Evolutionary conservation across 768 basidiomycete species (phyloP), one percentile per base, ranked within the genome.

Genomic region (Podaxis sp.): DNA sequence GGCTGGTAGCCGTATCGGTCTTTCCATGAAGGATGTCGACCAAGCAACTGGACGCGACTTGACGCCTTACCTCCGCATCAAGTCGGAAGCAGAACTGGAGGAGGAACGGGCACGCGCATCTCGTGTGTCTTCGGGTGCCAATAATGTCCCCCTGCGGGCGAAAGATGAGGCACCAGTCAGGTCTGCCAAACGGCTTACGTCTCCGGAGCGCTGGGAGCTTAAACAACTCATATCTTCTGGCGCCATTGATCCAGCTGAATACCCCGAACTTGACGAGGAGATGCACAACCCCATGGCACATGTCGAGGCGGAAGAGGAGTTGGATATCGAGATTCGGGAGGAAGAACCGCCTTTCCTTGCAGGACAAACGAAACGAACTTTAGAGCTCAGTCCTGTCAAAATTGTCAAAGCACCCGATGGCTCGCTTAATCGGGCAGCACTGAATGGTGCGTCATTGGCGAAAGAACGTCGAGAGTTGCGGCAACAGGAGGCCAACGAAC

Each of bases 21-120:
- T 99, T 24, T 99, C 96, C 24, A 98, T 99, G 92, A 96, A 96
- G 71, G 97, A 99, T 72, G 97, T 95, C 36, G 97, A 99, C 73
- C 97, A 99, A 73, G 75, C 72, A 15, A 88, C 89, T 0, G 97
- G 96, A 5, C 87, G 87, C 24, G 97, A 99, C 72, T 84, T 99
- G 61, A 93, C 95, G 0, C 97, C 97, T 2, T 94, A 99, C 73
- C 83, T 99, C 9, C 89, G 92, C 54, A 93, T 98, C 78, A 93
- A 92, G 74, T 93, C 93, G 4, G 94, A 96, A 73, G 92, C 93
- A 9, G 97, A 99, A 74, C 80, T 96, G 71, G 92, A 92, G 64
- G 92, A 96, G 72, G 90, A 95, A 65, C 81, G 87, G 52, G 74
- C 78, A 52, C 80, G 77, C 3, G 83, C 89, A 12, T 81, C 86